Base-by-base conservation (phyloP, 495 filamentous ascomycete species). In the Aspergillus steynii region DNA sequence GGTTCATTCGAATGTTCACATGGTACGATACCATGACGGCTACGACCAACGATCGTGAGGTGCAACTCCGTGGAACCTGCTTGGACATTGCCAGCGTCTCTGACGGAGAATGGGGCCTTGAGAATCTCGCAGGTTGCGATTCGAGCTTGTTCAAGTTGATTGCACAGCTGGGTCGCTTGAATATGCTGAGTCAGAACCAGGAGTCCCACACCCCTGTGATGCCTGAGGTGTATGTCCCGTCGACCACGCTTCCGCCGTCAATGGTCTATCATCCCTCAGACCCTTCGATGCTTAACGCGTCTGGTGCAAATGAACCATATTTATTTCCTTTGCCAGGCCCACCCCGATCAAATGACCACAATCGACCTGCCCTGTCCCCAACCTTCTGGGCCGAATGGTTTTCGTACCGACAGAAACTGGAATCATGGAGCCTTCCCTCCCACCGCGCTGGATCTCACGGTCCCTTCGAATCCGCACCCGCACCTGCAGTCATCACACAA, bases 1-100 rank as follows among this genome's bases (percentile, higher is more conserved):
- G 94, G 94, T 92, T 97, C 79, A 92, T 96, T 61, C 88, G 91
- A n/a, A 86, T 97, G 68, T 97, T 97, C 68, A 95, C 92, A 15
- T 97, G 93, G 85, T 92, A 96, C 65, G 94, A 97, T 71, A 93
- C 92, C n/a, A 90, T 97, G 78, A 92, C 91, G 0, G 90, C 91
- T 29, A 92, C 90, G 52, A 89, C 96, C 60, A 97, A 97, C 66
- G 90, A 97, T 70, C 86, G 93, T 58, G 94, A 97, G 71, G 85
- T 90, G n/a, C 91, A 96, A 68, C 83, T 98, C 29, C 87, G 87
- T 58, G 88, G 86, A 14, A 82, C 80, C 28, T 86, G 85, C 56
- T 70, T 91, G 29, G 87, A 90, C 56, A 86, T 89, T 74, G 80
- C 85, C 65, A 85, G 86, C 34, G 79, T 81, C 28, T 82, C 86